Evolutionary conservation across 2,329 filamentous ascomycete genomes (phyloP), one percentile per base, ranked within the genome.

Genomic region (Lecanicillium sp.): DNA sequence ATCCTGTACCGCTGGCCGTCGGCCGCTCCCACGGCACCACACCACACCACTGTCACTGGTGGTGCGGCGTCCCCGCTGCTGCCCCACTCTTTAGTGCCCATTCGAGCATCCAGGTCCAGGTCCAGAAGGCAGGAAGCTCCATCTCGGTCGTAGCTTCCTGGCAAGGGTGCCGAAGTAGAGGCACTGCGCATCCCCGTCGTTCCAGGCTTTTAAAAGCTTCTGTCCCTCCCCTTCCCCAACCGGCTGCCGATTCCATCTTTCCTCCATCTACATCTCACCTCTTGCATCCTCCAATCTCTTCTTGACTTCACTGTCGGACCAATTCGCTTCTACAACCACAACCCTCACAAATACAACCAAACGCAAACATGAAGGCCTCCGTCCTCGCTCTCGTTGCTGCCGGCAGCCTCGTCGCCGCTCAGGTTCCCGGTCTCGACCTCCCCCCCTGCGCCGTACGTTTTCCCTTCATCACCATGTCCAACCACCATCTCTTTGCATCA

Each of bases 381-480:
- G 44, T 60, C 41, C 42, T 61, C 22, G 37, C 60, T 38, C 44
- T 61, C 36, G 57, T 55, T 41, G 47, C 50, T 29, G 56, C 52
- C 35, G 54, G 61, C 52, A 25, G 7, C 11, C 44, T 66, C 28
- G 62, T 55, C 30, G 55, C 57, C 36, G 64, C 62, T 22, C 62
- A 67, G 50, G 6, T 41, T 8, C 33, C 27, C 11, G 46, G 60
- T 47, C 52, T 66, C 36, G 29, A 44, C 18, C 58, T 52, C 28
- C 46, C 60, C 40, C 60, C 64, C 33, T 69, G 66, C 46, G 62
- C 64, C 48, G 65, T 69, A 61, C 45, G 64, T 57, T 8, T 11
- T n/a, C 30, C 29, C 18, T n/a, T n/a, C 9, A 9, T 9, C 17
- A 13, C 11, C 33, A 13, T 29, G 29, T 15, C 15, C 13, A 17